phyloP scores from a whole-genome alignment of 768 basidiomycete species.

The Leccinellum luteum region DNA sequence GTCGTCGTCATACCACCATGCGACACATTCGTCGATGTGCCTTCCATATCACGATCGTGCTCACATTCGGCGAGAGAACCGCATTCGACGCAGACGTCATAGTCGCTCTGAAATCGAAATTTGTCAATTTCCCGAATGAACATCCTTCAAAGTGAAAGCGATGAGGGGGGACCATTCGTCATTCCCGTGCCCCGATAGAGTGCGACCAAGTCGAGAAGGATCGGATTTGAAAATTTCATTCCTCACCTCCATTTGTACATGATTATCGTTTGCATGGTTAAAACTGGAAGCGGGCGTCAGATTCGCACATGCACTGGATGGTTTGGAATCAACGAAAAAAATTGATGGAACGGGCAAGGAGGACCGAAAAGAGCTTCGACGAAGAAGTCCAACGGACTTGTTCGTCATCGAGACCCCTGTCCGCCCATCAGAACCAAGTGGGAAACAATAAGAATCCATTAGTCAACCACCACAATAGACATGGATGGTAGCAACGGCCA shows the following conservation, averaged over 20 bases:
- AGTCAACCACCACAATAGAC: conserved; percentile 7
- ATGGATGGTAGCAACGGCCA: conserved; percentile 23
- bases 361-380: not conserved
- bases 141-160: conserved; percentile 2
- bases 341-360: not conserved
- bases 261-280: conserved; percentile 67
- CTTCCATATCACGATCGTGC: conserved; percentile 50
- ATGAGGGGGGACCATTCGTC: not conserved
- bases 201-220: conserved; percentile 16
- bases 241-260: conserved; percentile 71
- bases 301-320: conserved; percentile 5
- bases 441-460: conserved; percentile 4
- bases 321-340: not conserved
- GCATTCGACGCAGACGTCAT: conserved; percentile 68
- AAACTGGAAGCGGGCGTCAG: conserved; percentile 46
- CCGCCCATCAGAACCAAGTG: not conserved
- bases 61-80: conserved; percentile 64
- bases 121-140: conserved; percentile 9
- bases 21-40: conserved; percentile 2
- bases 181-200: conserved; percentile 15
- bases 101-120: conserved; percentile 53
- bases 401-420: not conserved
- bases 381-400: not conserved
- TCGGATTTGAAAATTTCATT: conserved; percentile 5
- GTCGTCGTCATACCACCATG: conserved; percentile 14